A percentile compares a stretch with the other conserved stretches of the same genome.
Conservation (phyloP, 129 eudicot species). For the Silybum marianum region DNA sequence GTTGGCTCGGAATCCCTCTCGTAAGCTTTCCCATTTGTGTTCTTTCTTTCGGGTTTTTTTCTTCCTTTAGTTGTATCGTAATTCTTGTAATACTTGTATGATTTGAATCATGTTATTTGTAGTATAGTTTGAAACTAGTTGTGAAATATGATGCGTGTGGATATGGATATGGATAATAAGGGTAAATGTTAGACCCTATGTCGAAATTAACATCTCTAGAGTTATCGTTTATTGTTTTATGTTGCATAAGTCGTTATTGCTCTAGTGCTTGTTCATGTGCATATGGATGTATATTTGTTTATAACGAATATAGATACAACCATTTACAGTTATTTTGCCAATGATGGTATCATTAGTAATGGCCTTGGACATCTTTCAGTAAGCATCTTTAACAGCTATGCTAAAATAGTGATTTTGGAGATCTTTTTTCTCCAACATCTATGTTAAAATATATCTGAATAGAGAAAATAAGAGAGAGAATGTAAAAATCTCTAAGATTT, state of each 20-base stretch:
- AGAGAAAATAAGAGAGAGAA: too few species aligned
- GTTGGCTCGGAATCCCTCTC: constrained; percentile 5
- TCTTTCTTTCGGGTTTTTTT: not conserved
- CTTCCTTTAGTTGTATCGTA: constrained; percentile 15
- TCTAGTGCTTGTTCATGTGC: not conserved
- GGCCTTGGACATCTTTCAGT: not conserved
- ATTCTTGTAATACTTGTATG: constrained; percentile 20
- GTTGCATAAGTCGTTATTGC: constrained; percentile 1
- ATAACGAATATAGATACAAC: not conserved
- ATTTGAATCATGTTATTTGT: constrained; percentile 6
- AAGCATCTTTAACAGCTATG: too few species aligned
- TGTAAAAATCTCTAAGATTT: too few species aligned
- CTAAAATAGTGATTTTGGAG: too few species aligned
- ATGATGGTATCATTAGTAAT: not conserved
- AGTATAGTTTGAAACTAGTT: constrained; percentile 16
- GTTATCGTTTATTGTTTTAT: not conserved
- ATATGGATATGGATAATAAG: not conserved
- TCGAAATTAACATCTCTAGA: constrained; percentile 1
- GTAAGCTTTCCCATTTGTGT: not conserved
- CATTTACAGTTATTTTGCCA: not conserved
- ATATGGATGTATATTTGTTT: not conserved
- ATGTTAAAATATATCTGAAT: too few species aligned
- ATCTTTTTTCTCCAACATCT: too few species aligned
- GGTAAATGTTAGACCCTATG: not conserved
- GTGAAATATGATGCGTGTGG: constrained; percentile 9